These are phyloP conservation scores for Ehretia macrophylla DNA, from an alignment of 257 asterid genomes.

Conservation along the genomic window DNA sequence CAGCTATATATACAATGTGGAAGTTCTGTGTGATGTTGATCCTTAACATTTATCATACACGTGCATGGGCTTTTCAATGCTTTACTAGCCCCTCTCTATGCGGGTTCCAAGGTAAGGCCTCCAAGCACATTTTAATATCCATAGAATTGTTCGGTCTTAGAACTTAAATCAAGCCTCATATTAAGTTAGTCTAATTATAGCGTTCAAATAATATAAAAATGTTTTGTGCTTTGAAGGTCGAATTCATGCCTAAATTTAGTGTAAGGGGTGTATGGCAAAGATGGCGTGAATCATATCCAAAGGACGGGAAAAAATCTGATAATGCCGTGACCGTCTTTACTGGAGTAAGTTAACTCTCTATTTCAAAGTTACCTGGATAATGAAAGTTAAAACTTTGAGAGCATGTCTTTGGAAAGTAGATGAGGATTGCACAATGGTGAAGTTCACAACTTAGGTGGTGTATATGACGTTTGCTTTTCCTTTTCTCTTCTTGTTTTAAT, in stretches of 20 bases:
- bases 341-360: constrained; percentile 52
- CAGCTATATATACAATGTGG: neutral
- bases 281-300: constrained; percentile 90
- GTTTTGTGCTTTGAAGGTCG: constrained; percentile 43
- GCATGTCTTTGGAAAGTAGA: neutral
- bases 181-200: neutral
- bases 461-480: no score
- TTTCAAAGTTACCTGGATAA: neutral
- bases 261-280: constrained; percentile 98
- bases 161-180: constrained; percentile 11
- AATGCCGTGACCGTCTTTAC: constrained; percentile 84
- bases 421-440: no score
- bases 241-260: constrained; percentile 89
- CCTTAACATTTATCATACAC: constrained; percentile 70
- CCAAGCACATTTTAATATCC: constrained; percentile 12
- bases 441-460: no score
- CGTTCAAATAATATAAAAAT: no score
- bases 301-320: constrained; percentile 45
- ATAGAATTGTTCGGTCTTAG: neutral
- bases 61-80: constrained; percentile 92
- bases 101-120: constrained; percentile 70
- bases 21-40: constrained; percentile 12
- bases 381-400: neutral
- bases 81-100: constrained; percentile 81
- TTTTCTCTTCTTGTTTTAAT: no score